A percentile compares a stretch with the other conserved stretches of the same genome.
Conservation (phyloP, 352 stramenopile genomes). For the Globisporangium middletonii region DNA sequence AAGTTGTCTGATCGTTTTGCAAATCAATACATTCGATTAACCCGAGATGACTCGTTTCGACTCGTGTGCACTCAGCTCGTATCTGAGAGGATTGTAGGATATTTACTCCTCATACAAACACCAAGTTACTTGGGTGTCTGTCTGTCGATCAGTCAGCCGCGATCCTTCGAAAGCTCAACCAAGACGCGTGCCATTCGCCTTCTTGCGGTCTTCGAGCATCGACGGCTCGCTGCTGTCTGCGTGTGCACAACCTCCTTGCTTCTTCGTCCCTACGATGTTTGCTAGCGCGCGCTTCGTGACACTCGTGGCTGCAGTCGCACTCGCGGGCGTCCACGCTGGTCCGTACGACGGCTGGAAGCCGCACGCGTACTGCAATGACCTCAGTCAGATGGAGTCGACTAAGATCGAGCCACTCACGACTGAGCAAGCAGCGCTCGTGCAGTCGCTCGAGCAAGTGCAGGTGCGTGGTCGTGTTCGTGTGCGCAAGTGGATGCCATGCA, state of each 20-base stretch:
- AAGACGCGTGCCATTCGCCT: conserved; percentile 2
- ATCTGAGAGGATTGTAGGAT: no score
- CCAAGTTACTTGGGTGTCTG: no score
- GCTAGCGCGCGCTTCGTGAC: conserved; percentile 18
- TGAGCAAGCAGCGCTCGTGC: conserved; percentile 48
- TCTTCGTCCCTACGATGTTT: conserved; percentile 1
- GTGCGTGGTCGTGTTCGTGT: conserved; percentile 13
- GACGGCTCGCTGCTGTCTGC: not conserved
- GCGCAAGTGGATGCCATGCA: not conserved
- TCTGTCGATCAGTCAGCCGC: not conserved
- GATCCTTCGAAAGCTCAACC: not conserved
- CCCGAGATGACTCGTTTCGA: no score
- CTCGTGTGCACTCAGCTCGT: no score
- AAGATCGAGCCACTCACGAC: conserved; percentile 54
- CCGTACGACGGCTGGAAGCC: conserved; percentile 74
- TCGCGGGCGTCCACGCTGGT: conserved; percentile 15
- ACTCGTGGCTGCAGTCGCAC: conserved; percentile 13
- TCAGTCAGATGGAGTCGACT: conserved; percentile 49
- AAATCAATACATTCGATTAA: no score
- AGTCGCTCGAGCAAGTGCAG: conserved; percentile 79
- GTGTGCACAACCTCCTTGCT: not conserved
- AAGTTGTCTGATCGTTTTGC: no score
- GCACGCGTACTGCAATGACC: conserved; percentile 77
- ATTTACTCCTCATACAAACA: no score
- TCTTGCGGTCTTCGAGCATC: not conserved